phyloP scores from a whole-genome alignment of 805 yeast genomes.

The Priceomyces fermenticarens region DNA sequence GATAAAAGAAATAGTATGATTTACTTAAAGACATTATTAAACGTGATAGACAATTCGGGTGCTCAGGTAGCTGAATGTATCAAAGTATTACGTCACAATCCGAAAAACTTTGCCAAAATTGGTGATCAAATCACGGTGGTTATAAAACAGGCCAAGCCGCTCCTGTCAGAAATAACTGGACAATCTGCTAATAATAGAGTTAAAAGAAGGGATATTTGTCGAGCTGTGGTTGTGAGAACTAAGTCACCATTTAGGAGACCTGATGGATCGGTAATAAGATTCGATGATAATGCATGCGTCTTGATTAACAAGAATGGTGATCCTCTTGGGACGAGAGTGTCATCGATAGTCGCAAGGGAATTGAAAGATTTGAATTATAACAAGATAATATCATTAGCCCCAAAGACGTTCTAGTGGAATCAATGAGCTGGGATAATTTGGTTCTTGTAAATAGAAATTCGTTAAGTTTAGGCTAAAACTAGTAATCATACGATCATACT shows the following conservation, averaged over 20 bases:
- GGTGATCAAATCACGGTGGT: conserved; percentile 96
- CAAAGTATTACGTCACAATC: conserved; percentile 87
- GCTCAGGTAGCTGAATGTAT: conserved; percentile 94
- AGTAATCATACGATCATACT: no score
- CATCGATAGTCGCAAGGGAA: conserved; percentile 88
- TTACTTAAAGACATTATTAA: conserved; percentile 80
- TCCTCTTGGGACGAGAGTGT: conserved; percentile 91
- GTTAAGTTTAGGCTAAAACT: no score
- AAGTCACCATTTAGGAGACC: conserved; percentile 72
- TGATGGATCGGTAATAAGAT: conserved; percentile 83
- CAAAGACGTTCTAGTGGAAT: conserved; percentile 43
- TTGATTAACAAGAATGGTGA: conserved; percentile 88
- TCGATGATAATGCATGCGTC: conserved; percentile 97
- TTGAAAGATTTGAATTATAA: conserved; percentile 76
- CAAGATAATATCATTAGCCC: conserved; percentile 88
- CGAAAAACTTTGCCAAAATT: conserved; percentile 74
- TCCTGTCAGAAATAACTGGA: conserved; percentile 68
- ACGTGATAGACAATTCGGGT: conserved; percentile 93
- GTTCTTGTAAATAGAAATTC: conserved; percentile 4
- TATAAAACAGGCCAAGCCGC: conserved; percentile 84
- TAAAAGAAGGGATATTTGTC: conserved; percentile 91
- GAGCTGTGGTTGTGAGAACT: conserved; percentile 93
- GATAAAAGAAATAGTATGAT: conserved; percentile 52
- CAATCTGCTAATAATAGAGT: conserved; percentile 75
- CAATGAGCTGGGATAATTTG: background rate